A percentile compares a stretch with the other conserved stretches of the same genome.
phyloP scores from a whole-genome alignment of 257 asterid genomes.

The Solanum gracilifrons region DNA sequence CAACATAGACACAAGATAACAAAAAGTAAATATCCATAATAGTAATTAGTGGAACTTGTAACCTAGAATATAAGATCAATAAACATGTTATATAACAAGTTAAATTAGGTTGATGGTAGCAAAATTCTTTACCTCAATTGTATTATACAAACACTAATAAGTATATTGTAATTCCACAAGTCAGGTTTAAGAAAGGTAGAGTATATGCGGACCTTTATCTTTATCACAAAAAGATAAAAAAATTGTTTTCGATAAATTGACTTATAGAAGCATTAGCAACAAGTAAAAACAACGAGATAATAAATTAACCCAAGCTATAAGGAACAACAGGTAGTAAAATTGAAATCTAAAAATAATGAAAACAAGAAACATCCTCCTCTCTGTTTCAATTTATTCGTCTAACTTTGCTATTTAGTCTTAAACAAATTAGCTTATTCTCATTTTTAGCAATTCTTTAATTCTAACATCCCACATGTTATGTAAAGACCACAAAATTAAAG shows the following conservation, averaged over 20 bases:
- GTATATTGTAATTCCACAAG: neutral
- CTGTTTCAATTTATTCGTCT: neutral
- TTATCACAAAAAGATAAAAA: fast-evolving
- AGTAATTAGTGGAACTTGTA: neutral
- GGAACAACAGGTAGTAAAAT: neutral
- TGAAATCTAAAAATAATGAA: neutral
- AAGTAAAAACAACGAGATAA: neutral
- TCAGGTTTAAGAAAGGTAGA: neutral
- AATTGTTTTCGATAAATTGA: neutral
- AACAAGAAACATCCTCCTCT: no score
- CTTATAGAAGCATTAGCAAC: neutral
- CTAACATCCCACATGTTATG: fast-evolving
- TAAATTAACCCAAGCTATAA: neutral
- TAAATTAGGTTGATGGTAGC: neutral
- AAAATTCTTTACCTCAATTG: neutral
- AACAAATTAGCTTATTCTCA: neutral
- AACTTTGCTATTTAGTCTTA: neutral
- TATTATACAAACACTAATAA: neutral
- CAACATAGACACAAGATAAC: neutral
- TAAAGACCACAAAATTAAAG: neutral
- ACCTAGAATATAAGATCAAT: neutral
- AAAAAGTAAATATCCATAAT: neutral
- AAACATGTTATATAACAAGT: neutral
- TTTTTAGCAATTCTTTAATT: neutral
- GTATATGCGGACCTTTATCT: fast-evolving